These are phyloP conservation scores for Pseudofabraea citricarpa DNA, from an alignment of 2,329 filamentous ascomycete species.

Conservation along the genomic window DNA sequence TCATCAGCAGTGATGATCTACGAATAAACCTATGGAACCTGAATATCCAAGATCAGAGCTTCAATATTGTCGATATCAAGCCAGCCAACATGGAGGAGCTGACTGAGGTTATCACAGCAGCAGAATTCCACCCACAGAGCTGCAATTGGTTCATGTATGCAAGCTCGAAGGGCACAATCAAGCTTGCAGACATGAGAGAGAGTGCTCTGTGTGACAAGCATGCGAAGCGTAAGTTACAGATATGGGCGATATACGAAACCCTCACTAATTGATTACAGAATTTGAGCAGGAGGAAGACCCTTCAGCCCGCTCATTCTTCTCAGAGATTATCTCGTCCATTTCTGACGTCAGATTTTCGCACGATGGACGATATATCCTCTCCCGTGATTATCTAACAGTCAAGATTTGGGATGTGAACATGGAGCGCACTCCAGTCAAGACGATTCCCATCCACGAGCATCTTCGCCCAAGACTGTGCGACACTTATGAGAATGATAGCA, in stretches of 20 bases:
- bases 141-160: slow-evolving; percentile 99
- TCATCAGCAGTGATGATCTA: slow-evolving; percentile 97
- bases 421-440: slow-evolving; percentile 96
- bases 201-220: slow-evolving; percentile 95
- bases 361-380: slow-evolving; percentile 95
- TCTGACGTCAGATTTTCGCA: slow-evolving; percentile 97
- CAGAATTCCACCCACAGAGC: slow-evolving; percentile 93
- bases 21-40: slow-evolving; percentile 98
- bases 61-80: slow-evolving; percentile 99
- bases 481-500: slow-evolving; percentile 98
- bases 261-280: slow-evolving; percentile 49
- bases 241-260: background rate
- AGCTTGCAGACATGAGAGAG: slow-evolving; percentile 96
- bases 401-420: slow-evolving; percentile 99
- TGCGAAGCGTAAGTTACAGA: slow-evolving; percentile 66
- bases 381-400: slow-evolving; percentile 94
- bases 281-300: slow-evolving; percentile 99
- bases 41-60: slow-evolving; percentile 98
- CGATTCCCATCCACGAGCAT: slow-evolving; percentile 97
- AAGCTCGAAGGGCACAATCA: slow-evolving; percentile 98
- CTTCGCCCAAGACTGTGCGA: slow-evolving; percentile 90
- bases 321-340: slow-evolving; percentile 98
- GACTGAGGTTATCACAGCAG: slow-evolving; percentile 96
- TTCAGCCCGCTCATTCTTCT: slow-evolving; percentile 96
- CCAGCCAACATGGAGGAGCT: slow-evolving; percentile 99